Percentiles rank a stretch among this genome's conserved stretches.
phyloP scores from a whole-genome alignment of 257 asterid genomes.

The Solanum sejunctum region DNA sequence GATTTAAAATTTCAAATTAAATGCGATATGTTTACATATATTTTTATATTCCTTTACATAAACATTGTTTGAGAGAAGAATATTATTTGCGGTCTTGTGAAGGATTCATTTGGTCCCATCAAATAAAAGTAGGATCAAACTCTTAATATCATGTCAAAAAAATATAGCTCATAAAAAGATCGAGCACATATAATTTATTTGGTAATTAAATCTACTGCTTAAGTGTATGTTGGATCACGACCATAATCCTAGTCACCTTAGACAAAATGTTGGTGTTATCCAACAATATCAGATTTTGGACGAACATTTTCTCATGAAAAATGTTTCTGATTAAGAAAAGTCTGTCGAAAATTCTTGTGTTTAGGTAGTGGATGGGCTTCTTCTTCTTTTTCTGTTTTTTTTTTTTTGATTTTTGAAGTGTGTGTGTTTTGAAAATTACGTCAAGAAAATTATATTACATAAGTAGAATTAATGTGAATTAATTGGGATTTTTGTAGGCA shows the following conservation, averaged over 20 bases:
- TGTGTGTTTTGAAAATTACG: not conserved
- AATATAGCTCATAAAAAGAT: not conserved
- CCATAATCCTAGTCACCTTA: not conserved
- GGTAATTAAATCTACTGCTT: not conserved
- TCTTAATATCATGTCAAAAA: not conserved
- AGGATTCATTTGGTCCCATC: not conserved
- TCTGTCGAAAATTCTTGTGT: not conserved
- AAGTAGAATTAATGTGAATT: not conserved
- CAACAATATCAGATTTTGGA: not conserved
- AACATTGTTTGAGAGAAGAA: not conserved
- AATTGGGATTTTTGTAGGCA: constrained; percentile 14
- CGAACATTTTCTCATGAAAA: too few relatives aligned
- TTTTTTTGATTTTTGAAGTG: too few relatives aligned
- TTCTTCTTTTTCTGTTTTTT: too few relatives aligned
- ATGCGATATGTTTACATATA: accelerated
- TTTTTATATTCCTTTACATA: not conserved
- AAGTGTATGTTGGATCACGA: not conserved
- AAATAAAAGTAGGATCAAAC: not conserved
- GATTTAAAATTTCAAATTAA: not conserved
- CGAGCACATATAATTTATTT: not conserved
- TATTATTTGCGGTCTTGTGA: not conserved
- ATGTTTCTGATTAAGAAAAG: not conserved
- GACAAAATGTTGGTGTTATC: not conserved
- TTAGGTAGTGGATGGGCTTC: not conserved
- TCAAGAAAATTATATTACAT: not conserved